phyloP scores from a whole-genome alignment of 148 eudicot genomes.

The Rhododendron griersonianum region DNA sequence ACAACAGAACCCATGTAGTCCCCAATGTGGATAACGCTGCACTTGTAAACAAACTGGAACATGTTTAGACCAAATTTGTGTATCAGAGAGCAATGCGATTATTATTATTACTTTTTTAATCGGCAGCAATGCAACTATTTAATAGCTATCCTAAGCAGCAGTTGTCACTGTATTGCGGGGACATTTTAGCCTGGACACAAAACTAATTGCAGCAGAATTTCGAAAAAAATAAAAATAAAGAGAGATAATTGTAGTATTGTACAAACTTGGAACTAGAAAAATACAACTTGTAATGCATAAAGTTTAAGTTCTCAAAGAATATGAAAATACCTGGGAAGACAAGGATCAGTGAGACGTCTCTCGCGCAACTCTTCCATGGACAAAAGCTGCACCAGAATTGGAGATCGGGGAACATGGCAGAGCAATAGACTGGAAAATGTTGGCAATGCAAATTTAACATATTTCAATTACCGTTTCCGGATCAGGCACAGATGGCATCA shows the following conservation, averaged over 20 bases:
- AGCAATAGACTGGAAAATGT: background rate
- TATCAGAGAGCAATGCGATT: background rate
- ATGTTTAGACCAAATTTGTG: background rate
- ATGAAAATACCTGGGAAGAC: constrained; percentile 68
- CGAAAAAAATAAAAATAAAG: background rate
- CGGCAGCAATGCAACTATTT: background rate
- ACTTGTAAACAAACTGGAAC: background rate
- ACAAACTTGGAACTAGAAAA: background rate
- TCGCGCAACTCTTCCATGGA: constrained; percentile 86
- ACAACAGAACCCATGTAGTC: no score
- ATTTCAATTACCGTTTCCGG: constrained; percentile 62
- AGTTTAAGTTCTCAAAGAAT: background rate
- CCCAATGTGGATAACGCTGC: background rate
- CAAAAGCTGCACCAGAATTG: constrained; percentile 48
- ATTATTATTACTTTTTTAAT: no score
- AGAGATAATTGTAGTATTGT: background rate
- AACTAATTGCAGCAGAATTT: background rate
- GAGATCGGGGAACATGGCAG: constrained; percentile 1
- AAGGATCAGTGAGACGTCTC: constrained; percentile 80
- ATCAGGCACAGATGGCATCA: constrained; percentile 72
- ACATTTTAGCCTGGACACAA: background rate
- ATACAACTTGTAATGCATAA: background rate
- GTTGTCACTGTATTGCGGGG: no score
- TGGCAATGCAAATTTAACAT: constrained; percentile 12
- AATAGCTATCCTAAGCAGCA: constrained; percentile 5